Evolutionary conservation across 495 filamentous ascomycete species (phyloP), one percentile per base, ranked within the genome.

Genomic region (Cercophora newfieldiana): DNA sequence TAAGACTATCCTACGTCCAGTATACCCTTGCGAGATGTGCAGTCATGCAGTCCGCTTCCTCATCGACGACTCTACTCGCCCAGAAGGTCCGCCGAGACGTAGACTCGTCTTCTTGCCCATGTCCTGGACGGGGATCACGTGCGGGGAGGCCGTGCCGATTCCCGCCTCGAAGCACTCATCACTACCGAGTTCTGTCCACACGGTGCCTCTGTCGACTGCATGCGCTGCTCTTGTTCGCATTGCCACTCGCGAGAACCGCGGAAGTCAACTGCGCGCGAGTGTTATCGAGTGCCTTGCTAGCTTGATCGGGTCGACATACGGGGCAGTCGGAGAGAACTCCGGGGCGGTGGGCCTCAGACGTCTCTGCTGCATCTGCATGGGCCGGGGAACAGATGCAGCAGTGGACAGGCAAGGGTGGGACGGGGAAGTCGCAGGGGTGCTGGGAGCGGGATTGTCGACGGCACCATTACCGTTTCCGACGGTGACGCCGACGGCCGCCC

Each of bases 221-320:
- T 59, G 55, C 55, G 55, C 55, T 22, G 29, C 55, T 24, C 19
- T 59, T 16, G 29, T 26, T 1, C 29, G 55, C 12, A 59, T 59
- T 30, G 55, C 30, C 25, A 26, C n/a, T 19, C 55, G 55, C 18
- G 18, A 25, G 19, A 58, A 29, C 25, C 18, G 19, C 29, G n/a
- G 16, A 8, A 29, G 25, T 3, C 3, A 2, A 29, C 4, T 58
- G 0, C 55, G 55, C 18, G 31, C 10, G 2, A 10, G 19, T 0
- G 30, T 29, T 12, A 58, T 58, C 21, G 55, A 58, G 28, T 10
- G n/a, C 25, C 30, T 58, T 25, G 3, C 18, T 3, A 58, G 55
- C 30, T 24, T 58, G 29, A 37, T 58, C 21, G 29, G 29, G 28
- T 58, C n/a, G n/a, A n/a, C n/a, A n/a, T n/a, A n/a, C n/a, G n/a